A percentile compares a stretch with the other conserved stretches of the same genome.
Evolutionary conservation across 2,329 filamentous ascomycete genomes (phyloP).

Genomic region (Fusarium nematophilum): DNA sequence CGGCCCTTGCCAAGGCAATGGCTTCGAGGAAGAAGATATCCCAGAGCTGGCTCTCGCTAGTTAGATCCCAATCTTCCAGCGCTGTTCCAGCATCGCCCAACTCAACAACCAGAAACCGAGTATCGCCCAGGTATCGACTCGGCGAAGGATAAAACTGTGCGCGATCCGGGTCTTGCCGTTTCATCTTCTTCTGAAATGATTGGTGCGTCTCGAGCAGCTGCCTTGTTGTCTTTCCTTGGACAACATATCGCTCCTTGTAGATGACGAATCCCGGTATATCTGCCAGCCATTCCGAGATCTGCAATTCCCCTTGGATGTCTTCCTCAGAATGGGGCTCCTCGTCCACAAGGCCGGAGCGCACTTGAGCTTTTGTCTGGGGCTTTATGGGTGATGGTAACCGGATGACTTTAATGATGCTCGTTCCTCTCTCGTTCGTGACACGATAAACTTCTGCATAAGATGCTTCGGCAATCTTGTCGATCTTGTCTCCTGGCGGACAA

Average conservation of each 20-base stretch:
- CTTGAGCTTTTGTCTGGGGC: conserved; percentile 67
- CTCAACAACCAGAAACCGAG: conserved; percentile 71
- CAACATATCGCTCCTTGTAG: conserved; percentile 73
- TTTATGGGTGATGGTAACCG: conserved; percentile 69
- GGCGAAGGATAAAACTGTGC: conserved; percentile 73
- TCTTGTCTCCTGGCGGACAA: conserved; percentile 62
- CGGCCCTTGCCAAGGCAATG: conserved; percentile 69
- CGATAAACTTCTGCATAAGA: conserved; percentile 76
- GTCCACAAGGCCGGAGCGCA: conserved; percentile 65
- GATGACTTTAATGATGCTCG: conserved; percentile 74
- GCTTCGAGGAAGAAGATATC: conserved; percentile 71
- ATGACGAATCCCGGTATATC: conserved; percentile 74
- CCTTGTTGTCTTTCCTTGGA: conserved; percentile 65
- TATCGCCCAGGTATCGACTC: conserved; percentile 67
- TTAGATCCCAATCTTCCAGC: conserved; percentile 68
- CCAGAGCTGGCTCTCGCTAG: conserved; percentile 65
- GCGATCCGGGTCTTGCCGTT: conserved; percentile 65
- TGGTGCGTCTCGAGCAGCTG: conserved; percentile 70
- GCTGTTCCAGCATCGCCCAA: conserved; percentile 71
- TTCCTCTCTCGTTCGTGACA: conserved; percentile 67
- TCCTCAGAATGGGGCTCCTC: conserved; percentile 67
- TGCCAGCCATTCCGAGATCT: conserved; percentile 72
- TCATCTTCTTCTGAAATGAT: conserved; percentile 64
- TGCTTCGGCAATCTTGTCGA: conserved; percentile 74
- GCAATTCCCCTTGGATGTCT: conserved; percentile 68